A percentile compares a stretch with the other conserved stretches of the same genome.
Conservation (phyloP, 2,329 filamentous ascomycete species). For the Gnomoniopsis sp. region DNA sequence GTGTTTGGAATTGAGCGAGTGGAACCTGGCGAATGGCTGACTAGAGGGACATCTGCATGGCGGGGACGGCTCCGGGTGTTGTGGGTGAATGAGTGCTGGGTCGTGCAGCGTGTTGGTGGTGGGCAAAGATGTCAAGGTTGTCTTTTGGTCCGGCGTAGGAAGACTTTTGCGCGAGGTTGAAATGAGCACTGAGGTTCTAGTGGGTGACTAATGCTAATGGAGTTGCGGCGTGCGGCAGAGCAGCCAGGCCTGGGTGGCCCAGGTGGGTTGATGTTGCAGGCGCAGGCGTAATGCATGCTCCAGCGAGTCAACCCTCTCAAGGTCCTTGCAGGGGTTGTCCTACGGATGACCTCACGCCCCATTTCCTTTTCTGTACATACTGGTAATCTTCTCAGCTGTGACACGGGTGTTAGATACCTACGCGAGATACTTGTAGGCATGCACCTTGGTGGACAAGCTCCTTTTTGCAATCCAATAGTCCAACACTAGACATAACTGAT, state of each 20-base stretch:
- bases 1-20: slow-evolving; percentile 1
- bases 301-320: too few relatives aligned
- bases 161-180: slow-evolving; percentile 6
- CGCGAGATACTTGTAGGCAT: too few relatives aligned
- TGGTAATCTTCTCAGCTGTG: too few relatives aligned
- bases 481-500: too few relatives aligned
- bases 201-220: slow-evolving; percentile 9
- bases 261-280: too few relatives aligned
- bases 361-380: too few relatives aligned
- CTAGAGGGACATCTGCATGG: slow-evolving; percentile 11
- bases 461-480: too few relatives aligned
- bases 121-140: neutral
- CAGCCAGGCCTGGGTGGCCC: neutral
- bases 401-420: too few relatives aligned
- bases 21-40: neutral
- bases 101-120: neutral
- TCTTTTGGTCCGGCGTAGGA: neutral
- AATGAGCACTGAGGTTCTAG: slow-evolving; percentile 1
- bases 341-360: too few relatives aligned
- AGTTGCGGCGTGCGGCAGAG: neutral
- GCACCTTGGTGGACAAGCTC: too few relatives aligned
- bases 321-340: too few relatives aligned
- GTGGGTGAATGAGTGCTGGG: neutral
- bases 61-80: neutral
- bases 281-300: too few relatives aligned